These are phyloP conservation scores for Pyrenochaeta sp. DNA, from an alignment of 2,329 filamentous ascomycete species.

Conservation along the genomic window DNA sequence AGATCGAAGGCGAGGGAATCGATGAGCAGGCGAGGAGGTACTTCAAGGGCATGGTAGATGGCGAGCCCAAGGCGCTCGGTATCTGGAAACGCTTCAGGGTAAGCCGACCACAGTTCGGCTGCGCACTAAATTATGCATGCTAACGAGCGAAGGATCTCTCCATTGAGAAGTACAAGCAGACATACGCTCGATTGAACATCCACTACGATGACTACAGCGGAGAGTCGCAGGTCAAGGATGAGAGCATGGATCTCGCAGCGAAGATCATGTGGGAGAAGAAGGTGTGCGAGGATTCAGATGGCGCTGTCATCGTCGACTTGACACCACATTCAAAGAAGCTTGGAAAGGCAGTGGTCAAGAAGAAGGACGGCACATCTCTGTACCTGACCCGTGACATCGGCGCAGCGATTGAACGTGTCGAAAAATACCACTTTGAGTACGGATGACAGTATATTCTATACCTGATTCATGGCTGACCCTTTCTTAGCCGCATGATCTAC, in stretches of 20 bases:
- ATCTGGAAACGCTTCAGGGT: slow-evolving; percentile 69
- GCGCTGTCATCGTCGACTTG: slow-evolving; percentile 73
- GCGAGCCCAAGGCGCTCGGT: slow-evolving; percentile 64
- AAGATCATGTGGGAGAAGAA: slow-evolving; percentile 65
- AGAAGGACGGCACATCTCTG: slow-evolving; percentile 71
- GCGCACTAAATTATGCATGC: background rate
- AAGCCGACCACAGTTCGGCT: background rate
- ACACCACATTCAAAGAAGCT: slow-evolving; percentile 73
- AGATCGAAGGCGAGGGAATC: slow-evolving; percentile 47
- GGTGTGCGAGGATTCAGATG: slow-evolving; percentile 70
- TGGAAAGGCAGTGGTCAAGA: slow-evolving; percentile 71
- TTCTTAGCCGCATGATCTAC: slow-evolving; percentile 67
- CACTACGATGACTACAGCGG: slow-evolving; percentile 72
- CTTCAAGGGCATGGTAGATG: slow-evolving; percentile 73
- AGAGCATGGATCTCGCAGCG: slow-evolving; percentile 69
- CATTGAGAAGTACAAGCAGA: slow-evolving; percentile 70
- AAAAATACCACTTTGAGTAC: slow-evolving; percentile 67
- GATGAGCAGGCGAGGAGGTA: slow-evolving; percentile 78
- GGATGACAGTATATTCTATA: background rate
- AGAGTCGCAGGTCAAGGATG: slow-evolving; percentile 70
- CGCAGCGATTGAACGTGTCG: slow-evolving; percentile 67
- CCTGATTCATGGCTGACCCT: background rate
- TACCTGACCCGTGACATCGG: slow-evolving; percentile 76
- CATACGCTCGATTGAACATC: slow-evolving; percentile 70
- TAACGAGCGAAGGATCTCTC: slow-evolving; percentile 58